Base-by-base conservation (phyloP, 1,139 yeast species). In the Citeromyces hawaiiensis region DNA sequence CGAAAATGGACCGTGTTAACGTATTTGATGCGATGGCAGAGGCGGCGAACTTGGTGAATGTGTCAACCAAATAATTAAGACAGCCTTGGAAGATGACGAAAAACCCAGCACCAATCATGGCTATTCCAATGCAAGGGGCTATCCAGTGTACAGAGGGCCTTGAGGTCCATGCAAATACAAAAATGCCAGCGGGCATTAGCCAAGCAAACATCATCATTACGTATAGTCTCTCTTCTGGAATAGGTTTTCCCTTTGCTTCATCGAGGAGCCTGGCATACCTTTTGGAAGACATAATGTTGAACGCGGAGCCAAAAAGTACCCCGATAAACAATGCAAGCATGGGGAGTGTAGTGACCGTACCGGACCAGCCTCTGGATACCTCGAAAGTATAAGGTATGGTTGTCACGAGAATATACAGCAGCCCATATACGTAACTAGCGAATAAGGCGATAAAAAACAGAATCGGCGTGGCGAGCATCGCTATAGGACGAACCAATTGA, bases 1-100 rank as follows among this genome's bases (percentile, higher is more conserved):
- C 86, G 61, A 80, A 62, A 2, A 72, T 50, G 42, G 83, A 77
- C 52, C 95, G 68, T 41, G 78, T 61, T 45, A 83, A 69, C 27
- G 85, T 75, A 54, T 79, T 83, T 10, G 88, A 87, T 5, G 93
- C 94, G 56, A 83, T 66, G 1, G 87, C 93, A 10, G 87, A 76
- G 0, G 95, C 94, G 8, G 87, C 77, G 46, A 69, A 75, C 18
- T 63, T 59, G 25, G 72, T 63, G 52, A 77, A 81, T 0, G 81
- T 72, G 54, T 77, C 80, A 4, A 76, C 76, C 36, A 80, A 63
- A 50, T 81, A 82, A 45, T 64, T 66, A 43, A 50, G 57, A 27
- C 56, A 56, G 1, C 56, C 51, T 11, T 57, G 56, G 27, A 56
- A 56, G 35, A 60, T 46, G 2, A 48, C 41, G 16, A 47, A 44